phyloP scores from a whole-genome alignment of 257 asterid genomes.

The Nicotiana sylvestris region DNA sequence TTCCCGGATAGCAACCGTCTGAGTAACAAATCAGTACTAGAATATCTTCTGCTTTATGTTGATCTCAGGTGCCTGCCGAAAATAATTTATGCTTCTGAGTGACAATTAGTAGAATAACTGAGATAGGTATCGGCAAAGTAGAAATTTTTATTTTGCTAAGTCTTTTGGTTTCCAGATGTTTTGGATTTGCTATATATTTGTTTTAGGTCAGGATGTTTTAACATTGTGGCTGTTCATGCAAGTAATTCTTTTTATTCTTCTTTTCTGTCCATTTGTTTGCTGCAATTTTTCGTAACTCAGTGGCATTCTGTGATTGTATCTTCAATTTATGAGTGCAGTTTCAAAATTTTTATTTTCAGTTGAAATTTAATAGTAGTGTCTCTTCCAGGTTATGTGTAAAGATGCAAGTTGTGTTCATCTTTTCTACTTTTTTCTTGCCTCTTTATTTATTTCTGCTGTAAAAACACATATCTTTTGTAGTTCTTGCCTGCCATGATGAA shows the following conservation, averaged over 20 bases:
- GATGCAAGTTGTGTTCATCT: not conserved
- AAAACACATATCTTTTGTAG: not conserved
- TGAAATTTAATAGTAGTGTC: not conserved
- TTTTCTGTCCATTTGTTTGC: not conserved
- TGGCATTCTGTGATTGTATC: not conserved
- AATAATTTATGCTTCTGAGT: not conserved
- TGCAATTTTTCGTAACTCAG: not conserved
- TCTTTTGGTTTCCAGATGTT: not conserved
- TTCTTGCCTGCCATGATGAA: not conserved
- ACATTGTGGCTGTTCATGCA: not conserved
- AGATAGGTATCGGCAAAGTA: not conserved
- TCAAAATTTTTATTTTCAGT: too few relatives aligned
- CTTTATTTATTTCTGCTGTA: not conserved
- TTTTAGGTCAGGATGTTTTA: not conserved
- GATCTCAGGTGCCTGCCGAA: not conserved
- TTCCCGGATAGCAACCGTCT: not conserved
- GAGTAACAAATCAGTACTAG: not conserved
- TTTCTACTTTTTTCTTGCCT: not conserved
- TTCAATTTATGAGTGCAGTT: not conserved
- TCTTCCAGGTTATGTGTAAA: slow-evolving; percentile 1
- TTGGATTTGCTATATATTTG: not conserved
- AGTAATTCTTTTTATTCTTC: not conserved
- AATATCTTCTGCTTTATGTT: not conserved
- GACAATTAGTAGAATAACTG: not conserved
- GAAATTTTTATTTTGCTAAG: not conserved